Evolutionary conservation across 2,329 filamentous ascomycete genomes (phyloP).

Genomic region (Claviceps sorghi): DNA sequence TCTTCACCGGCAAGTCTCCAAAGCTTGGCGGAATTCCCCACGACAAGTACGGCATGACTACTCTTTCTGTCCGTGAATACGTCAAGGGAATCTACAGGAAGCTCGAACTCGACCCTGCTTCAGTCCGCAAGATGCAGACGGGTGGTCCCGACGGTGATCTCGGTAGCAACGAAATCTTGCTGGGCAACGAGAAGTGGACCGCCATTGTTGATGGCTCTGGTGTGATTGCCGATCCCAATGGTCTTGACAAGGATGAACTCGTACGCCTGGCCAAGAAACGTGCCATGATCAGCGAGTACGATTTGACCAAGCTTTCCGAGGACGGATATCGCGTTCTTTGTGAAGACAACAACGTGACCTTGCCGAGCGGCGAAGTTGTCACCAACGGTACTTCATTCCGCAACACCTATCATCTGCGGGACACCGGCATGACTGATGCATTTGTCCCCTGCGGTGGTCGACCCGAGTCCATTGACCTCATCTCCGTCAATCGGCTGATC

Average conservation of each 20-base stretch:
- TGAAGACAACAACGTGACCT: slow-evolving; percentile 76
- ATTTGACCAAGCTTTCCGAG: slow-evolving; percentile 68
- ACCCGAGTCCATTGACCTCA: slow-evolving; percentile 89
- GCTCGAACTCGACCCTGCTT: slow-evolving; percentile 71
- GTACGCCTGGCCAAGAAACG: slow-evolving; percentile 71
- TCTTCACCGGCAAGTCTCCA: slow-evolving; percentile 97
- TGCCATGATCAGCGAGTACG: slow-evolving; percentile 80
- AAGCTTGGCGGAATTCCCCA: slow-evolving; percentile 94
- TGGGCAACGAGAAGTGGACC: slow-evolving; percentile 90
- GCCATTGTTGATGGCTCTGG: slow-evolving; percentile 93
- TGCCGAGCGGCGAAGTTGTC: slow-evolving; percentile 75
- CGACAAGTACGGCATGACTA: slow-evolving; percentile 95
- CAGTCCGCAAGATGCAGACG: slow-evolving; percentile 88
- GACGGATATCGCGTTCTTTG: slow-evolving; percentile 85
- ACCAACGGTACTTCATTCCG: slow-evolving; percentile 91
- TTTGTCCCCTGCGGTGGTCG: slow-evolving; percentile 96
- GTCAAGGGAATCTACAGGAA: slow-evolving; percentile 96
- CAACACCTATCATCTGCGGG: slow-evolving; percentile 89
- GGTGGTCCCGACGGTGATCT: slow-evolving; percentile 93
- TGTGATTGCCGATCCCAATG: slow-evolving; percentile 84
- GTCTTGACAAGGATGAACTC: slow-evolving; percentile 72
- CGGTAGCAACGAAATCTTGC: slow-evolving; percentile 92
- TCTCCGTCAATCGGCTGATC: slow-evolving; percentile 76
- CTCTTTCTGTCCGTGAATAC: slow-evolving; percentile 87
- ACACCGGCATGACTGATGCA: slow-evolving; percentile 60